Evolutionary conservation across 2,329 filamentous ascomycete species (phyloP), one percentile per base, ranked within the genome.

Genomic region (Epichloe bromicola): DNA sequence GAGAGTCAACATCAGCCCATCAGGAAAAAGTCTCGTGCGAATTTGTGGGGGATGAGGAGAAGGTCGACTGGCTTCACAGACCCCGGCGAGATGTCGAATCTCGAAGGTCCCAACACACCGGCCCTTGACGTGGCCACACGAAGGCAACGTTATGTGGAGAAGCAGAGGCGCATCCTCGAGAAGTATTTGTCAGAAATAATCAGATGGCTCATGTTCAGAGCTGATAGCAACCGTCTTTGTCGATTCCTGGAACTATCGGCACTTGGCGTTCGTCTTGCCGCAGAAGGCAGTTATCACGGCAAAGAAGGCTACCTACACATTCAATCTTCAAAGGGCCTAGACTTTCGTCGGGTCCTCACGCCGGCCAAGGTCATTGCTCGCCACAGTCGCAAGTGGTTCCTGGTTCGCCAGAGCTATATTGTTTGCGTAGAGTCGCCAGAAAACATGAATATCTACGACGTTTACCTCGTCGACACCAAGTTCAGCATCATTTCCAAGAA

Each of bases 361-460:
- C 88, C 88, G 0, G 75, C 80, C 48, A 83, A 89, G 60, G 77
- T 95, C 55, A 86, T 89, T 62, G 81, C 82, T 49, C 80, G 89
- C 12, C 90, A 96, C 67, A 85, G 82, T 54, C 88, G 89, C 17
- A 96, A 96, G 66, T 98, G 93, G 93, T 98, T 98, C 64, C 74
- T 97, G 19, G 89, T 98, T n/a, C 78, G 93, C 48, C 90, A 97
- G 67, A 97, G 89, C 70, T 98, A 98, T 62, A 84, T 98, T 53
- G 91, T 95, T 43, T 96, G 91, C 59, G 90, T 97, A n/a, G 91
- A 97, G 64, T 96, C 93, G 0, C 93, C 93, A 0, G 91, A 97
- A 65, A 95, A 95, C 60, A 95, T 97, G 86, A 91, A 95, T 61
- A 94, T 97, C 36, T 96, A 95, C 65, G 94, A 98, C 68, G 93